Conservation (phyloP, 164 flowering plant species). For the Cinnamomum chago region DNA sequence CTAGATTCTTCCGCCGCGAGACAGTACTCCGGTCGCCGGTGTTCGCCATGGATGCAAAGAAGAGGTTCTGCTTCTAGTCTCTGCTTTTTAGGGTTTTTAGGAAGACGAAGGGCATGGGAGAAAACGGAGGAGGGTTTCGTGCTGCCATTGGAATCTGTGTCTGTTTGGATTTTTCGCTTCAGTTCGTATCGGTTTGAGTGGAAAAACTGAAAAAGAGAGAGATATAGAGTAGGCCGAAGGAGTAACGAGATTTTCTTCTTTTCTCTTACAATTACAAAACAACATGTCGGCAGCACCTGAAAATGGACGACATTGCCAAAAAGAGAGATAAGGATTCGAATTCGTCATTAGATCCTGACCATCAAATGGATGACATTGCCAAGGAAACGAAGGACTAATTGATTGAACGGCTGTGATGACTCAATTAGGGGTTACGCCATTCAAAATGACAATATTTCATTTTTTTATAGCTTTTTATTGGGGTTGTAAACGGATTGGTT, state of each 20-base stretch:
- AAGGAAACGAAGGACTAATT: too few relatives aligned
- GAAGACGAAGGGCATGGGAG: slow-evolving; percentile 7
- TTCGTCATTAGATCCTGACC: too few relatives aligned
- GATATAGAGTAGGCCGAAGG: background rate
- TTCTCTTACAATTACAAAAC: too few relatives aligned
- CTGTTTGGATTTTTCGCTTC: background rate
- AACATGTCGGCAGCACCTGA: too few relatives aligned
- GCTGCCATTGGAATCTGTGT: background rate
- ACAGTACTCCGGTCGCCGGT: slow-evolving; percentile 17
- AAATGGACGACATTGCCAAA: too few relatives aligned
- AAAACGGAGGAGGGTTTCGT: background rate
- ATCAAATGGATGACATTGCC: too few relatives aligned
- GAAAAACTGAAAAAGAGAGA: background rate
- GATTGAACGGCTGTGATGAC: too few relatives aligned
- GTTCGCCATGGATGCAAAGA: slow-evolving; percentile 20
- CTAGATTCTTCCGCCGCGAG: slow-evolving; percentile 11
- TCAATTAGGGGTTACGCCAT: too few relatives aligned
- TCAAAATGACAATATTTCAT: too few relatives aligned
- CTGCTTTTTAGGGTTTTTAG: background rate
- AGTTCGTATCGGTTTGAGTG: background rate
- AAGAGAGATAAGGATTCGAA: too few relatives aligned
- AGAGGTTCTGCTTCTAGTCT: background rate
- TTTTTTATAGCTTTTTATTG: too few relatives aligned
- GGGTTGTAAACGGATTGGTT: too few relatives aligned
- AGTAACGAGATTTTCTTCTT: background rate